Percentiles rank a stretch among this genome's conserved stretches.
Evolutionary conservation across 163 green algal species (phyloP).

Genomic region (Volvox carteri): DNA sequence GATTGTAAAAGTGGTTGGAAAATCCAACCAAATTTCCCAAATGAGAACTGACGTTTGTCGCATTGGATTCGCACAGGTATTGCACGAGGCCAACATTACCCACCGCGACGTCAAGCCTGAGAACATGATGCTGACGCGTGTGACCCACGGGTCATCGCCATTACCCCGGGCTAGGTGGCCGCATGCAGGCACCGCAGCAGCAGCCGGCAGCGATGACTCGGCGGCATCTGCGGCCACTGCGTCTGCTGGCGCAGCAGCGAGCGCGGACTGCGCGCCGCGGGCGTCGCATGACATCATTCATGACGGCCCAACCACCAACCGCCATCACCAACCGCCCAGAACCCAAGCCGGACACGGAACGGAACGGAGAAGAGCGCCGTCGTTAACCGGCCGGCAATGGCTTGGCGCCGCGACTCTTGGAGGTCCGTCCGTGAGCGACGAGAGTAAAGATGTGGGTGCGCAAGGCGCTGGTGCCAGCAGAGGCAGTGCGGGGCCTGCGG

Average conservation of each 20-base stretch:
- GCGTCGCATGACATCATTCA: background rate
- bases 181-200: background rate
- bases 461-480: too few species aligned
- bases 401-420: background rate
- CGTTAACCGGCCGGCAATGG: background rate
- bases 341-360: too few species aligned
- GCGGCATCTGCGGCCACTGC: background rate
- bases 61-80: slow-evolving; percentile 11
- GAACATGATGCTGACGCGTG: slow-evolving; percentile 39
- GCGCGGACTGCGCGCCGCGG: too few species aligned
- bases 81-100: slow-evolving; percentile 67
- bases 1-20: too few species aligned
- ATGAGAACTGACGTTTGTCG: too few species aligned
- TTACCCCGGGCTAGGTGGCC: too few species aligned
- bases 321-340: background rate
- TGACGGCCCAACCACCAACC: background rate
- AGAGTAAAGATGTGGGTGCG: too few species aligned
- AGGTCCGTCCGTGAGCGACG: too few species aligned
- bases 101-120: slow-evolving; percentile 60
- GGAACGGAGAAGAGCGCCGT: too few species aligned
- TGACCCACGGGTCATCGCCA: slow-evolving; percentile 10
- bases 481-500: background rate
- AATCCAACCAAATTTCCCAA: too few species aligned
- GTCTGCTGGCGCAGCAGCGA: slow-evolving; percentile 4
- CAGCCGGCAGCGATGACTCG: background rate